Evolutionary conservation across 164 flowering plant species (phyloP), one percentile per base, ranked within the genome.

Genomic region (Nelumbo lutea): DNA sequence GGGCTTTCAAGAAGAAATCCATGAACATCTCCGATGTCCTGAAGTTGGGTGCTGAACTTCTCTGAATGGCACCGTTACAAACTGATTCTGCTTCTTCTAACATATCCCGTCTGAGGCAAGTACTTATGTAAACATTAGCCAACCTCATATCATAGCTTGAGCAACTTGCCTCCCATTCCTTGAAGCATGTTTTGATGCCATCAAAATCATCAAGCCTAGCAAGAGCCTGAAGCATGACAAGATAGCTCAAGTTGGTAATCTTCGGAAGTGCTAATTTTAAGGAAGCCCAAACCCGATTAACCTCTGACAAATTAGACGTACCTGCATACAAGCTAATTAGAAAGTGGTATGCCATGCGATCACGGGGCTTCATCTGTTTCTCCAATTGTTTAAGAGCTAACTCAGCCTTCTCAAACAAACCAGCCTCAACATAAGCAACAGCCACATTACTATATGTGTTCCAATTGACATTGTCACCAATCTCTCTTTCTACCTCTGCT

Each of bases 111-210:
- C 52, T 59, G 4, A 82, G 76, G 74, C 80, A 80, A 27, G 76
- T 74, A 52, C 63, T 71, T 27, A 82, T 27, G 2, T 76, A 2
- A 45, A 79, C 77, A 70, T 82, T 77, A n/a, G 73, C 65, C 45
- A 84, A 9, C 70, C 84, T 72, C 40, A 72, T 61, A 63, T 84
- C 87, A 64, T 71, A 82, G 39, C 27, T 14, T 6, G 62, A 15
- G 43, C 73, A 70, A 43, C 68, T 13, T 5, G 72, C 64, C 62
- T 82, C 85, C 85, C 85, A 84, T 59, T 84, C 83, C 44, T 65
- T 68, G n/a, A 70, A 84, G 48, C 56, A 64, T 59, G 70, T 69
- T 64, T 84, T 72, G 14, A 82, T 75, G 44, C 68, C 73, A 68
- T 72, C 75, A 6, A 67, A 14, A 52, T 80, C 79, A 40, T 75